Percentiles rank a stretch among this genome's conserved stretches.
Conservation (phyloP, 2,329 filamentous ascomycete species). For the Rhinocladiella similis region DNA sequence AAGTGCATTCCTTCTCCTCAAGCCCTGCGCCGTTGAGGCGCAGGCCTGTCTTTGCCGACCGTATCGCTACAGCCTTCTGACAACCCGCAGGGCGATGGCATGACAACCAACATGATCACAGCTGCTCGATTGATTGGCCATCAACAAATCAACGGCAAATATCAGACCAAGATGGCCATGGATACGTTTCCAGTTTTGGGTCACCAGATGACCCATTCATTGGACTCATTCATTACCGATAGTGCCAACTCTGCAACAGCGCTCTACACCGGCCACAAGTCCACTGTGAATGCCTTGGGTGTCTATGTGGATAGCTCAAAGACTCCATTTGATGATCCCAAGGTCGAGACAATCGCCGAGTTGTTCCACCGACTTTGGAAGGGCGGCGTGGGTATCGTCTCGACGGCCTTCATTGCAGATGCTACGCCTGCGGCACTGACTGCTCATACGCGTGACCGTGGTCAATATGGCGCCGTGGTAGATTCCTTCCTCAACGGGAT, state of each 20-base stretch:
- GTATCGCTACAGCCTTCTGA: too few relatives aligned
- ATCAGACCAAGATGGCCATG: slow-evolving; percentile 72
- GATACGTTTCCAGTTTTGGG: slow-evolving; percentile 84
- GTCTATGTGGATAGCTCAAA: slow-evolving; percentile 78
- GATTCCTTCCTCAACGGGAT: slow-evolving; percentile 75
- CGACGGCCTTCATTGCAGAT: slow-evolving; percentile 79
- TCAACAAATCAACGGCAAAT: slow-evolving; percentile 81
- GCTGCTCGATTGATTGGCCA: slow-evolving; percentile 79
- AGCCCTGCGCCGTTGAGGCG: too few relatives aligned
- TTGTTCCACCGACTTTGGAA: slow-evolving; percentile 69
- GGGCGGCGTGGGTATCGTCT: slow-evolving; percentile 64
- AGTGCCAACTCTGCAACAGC: slow-evolving; percentile 82
- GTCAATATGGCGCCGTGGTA: slow-evolving; percentile 69
- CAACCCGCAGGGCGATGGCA: slow-evolving; percentile 50
- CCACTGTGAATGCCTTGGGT: slow-evolving; percentile 76
- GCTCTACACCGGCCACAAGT: slow-evolving; percentile 81
- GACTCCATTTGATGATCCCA: slow-evolving; percentile 76
- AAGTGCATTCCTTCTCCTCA: too few relatives aligned
- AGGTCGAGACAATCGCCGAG: slow-evolving; percentile 76
- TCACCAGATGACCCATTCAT: slow-evolving; percentile 86
- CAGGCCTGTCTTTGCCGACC: too few relatives aligned
- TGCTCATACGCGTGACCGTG: slow-evolving; percentile 70
- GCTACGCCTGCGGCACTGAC: slow-evolving; percentile 76
- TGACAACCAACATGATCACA: slow-evolving; percentile 55
- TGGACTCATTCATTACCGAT: slow-evolving; percentile 83